A percentile compares a stretch with the other conserved stretches of the same genome.
Conservation (phyloP, 305 asterid genomes). For the Ajuga reptans region DNA sequence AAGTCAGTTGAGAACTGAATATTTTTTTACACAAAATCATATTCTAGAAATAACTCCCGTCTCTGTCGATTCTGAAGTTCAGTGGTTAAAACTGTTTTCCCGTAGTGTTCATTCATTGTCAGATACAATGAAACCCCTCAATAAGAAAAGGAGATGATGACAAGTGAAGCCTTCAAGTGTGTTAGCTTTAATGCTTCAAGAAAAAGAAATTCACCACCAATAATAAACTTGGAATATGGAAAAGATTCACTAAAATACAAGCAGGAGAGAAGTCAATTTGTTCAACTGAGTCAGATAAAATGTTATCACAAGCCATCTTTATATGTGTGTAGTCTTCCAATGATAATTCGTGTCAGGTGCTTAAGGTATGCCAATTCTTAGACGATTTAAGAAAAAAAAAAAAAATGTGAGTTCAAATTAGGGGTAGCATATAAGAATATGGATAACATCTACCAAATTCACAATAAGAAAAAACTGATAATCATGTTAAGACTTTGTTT, state of each 20-base stretch:
- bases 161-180: background rate
- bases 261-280: background rate
- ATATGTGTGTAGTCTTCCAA: slow-evolving; percentile 5
- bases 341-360: background rate
- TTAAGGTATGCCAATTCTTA: background rate
- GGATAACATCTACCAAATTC: background rate
- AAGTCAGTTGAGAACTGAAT: background rate
- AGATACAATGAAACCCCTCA: background rate
- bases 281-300: background rate
- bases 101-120: background rate
- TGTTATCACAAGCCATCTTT: background rate
- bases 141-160: background rate
- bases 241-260: background rate
- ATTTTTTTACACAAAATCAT: background rate
- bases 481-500: background rate
- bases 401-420: background rate
- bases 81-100: background rate
- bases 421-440: background rate
- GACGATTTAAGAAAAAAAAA: background rate
- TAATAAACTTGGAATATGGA: background rate
- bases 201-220: background rate
- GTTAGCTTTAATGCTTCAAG: background rate
- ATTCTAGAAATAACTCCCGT: background rate
- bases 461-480: background rate
- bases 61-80: background rate